Evolutionary conservation across 345 rosid genomes (phyloP).

Genomic region (Linum trigynum): DNA sequence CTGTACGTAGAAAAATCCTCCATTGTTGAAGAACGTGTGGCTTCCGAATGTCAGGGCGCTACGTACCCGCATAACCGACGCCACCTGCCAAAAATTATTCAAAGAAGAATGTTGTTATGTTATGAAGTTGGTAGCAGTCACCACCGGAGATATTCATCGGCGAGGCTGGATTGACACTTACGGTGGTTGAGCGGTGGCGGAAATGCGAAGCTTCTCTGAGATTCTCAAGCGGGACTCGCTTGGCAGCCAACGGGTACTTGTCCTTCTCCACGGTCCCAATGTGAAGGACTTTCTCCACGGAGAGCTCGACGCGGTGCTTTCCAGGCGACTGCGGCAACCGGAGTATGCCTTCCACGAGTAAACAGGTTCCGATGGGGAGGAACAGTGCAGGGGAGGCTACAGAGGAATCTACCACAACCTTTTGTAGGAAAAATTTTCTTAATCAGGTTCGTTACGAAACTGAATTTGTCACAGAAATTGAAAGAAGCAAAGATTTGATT

Average conservation of each 20-base stretch:
- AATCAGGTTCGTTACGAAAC: neutral
- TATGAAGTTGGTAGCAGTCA: neutral
- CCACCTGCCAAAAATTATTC: conserved; percentile 39
- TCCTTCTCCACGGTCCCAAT: conserved; percentile 59
- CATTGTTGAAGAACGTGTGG: conserved; percentile 56
- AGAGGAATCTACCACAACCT: conserved; percentile 60
- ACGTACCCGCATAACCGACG: conserved; percentile 60
- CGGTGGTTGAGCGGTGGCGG: conserved; percentile 81
- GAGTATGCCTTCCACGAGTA: conserved; percentile 62
- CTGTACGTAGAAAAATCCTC: conserved; percentile 62
- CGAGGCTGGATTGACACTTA: conserved; percentile 14
- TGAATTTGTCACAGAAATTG: neutral
- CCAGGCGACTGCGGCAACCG: conserved; percentile 16
- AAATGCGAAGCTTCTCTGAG: conserved; percentile 65
- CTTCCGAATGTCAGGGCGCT: conserved; percentile 55
- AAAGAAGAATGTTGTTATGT: conserved; percentile 4
- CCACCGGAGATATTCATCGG: neutral
- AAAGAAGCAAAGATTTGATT: neutral
- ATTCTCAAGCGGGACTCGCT: conserved; percentile 54
- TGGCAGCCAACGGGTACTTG: conserved; percentile 55
- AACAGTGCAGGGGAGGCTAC: conserved; percentile 35
- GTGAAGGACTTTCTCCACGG: conserved; percentile 59
- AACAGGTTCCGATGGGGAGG: conserved; percentile 52
- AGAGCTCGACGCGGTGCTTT: conserved; percentile 46
- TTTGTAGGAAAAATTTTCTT: conserved; percentile 11